These are phyloP conservation scores for Rhodotorula paludigena DNA, from an alignment of 768 basidiomycete species.

Conservation along the genomic window DNA sequence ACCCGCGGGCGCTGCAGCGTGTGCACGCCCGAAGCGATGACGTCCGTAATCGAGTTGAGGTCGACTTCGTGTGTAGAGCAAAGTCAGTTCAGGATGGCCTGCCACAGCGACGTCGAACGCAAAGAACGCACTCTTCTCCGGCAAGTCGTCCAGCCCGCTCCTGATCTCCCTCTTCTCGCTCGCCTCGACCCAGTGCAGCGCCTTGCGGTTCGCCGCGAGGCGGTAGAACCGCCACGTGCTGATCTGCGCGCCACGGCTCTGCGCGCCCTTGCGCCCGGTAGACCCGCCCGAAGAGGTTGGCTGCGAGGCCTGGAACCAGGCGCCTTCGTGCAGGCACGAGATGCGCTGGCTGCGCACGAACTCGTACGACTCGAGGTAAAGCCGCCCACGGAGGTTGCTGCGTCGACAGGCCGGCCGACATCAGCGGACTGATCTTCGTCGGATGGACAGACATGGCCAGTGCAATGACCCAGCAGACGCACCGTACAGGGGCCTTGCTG, in stretches of 20 bases:
- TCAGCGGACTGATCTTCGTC: neutral
- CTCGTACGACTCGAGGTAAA: slow-evolving; percentile 84
- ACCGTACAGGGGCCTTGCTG: slow-evolving; percentile 81
- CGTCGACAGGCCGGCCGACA: neutral
- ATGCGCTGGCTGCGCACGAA: slow-evolving; percentile 84
- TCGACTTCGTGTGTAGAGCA: slow-evolving; percentile 54
- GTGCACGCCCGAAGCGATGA: slow-evolving; percentile 56
- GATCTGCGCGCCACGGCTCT: too few relatives aligned
- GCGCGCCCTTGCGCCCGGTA: neutral
- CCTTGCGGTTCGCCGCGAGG: slow-evolving; percentile 53
- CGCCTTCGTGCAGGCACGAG: slow-evolving; percentile 78
- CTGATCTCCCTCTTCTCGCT: slow-evolving; percentile 62
- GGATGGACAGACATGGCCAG: neutral
- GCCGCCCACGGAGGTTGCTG: slow-evolving; percentile 74
- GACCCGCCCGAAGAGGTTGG: neutral
- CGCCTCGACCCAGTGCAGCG: slow-evolving; percentile 38
- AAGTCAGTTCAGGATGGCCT: neutral
- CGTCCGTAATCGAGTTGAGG: slow-evolving; percentile 69
- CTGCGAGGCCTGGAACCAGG: slow-evolving; percentile 73
- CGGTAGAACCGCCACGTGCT: slow-evolving; percentile 77
- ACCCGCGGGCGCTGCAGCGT: slow-evolving; percentile 49
- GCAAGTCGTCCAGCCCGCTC: slow-evolving; percentile 76
- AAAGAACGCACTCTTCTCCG: slow-evolving; percentile 57
- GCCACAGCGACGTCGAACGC: too few relatives aligned
- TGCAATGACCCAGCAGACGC: too few relatives aligned